Evolutionary conservation across 768 basidiomycete species (phyloP).

Genomic region (Mycena pura): DNA sequence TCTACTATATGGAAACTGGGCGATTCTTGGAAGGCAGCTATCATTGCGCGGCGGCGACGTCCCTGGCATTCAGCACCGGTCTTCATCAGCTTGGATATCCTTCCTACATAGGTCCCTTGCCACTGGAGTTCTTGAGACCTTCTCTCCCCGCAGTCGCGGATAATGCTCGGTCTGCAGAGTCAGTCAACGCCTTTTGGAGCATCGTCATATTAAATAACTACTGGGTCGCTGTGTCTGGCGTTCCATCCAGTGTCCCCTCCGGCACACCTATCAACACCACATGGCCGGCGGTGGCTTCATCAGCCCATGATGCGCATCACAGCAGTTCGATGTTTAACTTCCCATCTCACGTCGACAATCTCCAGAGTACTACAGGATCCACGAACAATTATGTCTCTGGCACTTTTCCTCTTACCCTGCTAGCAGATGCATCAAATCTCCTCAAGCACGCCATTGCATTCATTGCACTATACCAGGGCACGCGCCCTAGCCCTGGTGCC

Average conservation of each 20-base stretch:
- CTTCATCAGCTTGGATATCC: conserved; percentile 10
- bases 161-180: neutral
- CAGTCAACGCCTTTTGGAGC: conserved; percentile 18
- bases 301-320: neutral
- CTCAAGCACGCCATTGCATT: conserved; percentile 13
- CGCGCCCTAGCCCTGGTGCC: neutral
- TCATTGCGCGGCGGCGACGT: conserved; percentile 13
- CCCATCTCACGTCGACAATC: neutral
- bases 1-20: conserved; percentile 17
- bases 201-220: conserved; percentile 17
- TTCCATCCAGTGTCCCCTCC: conserved; percentile 7
- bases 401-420: neutral
- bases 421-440: conserved; percentile 8
- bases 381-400: neutral
- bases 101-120: neutral
- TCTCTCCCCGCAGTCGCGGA: neutral
- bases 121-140: neutral
- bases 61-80: conserved; percentile 7
- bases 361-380: neutral
- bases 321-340: neutral
- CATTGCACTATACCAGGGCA: neutral
- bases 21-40: neutral
- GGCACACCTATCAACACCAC: conserved; percentile 10
- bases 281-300: conserved; percentile 2
- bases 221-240: conserved; percentile 13